Evolutionary conservation across 2,329 filamentous ascomycete genomes (phyloP).

Genomic region (Lomentospora prolificans): DNA sequence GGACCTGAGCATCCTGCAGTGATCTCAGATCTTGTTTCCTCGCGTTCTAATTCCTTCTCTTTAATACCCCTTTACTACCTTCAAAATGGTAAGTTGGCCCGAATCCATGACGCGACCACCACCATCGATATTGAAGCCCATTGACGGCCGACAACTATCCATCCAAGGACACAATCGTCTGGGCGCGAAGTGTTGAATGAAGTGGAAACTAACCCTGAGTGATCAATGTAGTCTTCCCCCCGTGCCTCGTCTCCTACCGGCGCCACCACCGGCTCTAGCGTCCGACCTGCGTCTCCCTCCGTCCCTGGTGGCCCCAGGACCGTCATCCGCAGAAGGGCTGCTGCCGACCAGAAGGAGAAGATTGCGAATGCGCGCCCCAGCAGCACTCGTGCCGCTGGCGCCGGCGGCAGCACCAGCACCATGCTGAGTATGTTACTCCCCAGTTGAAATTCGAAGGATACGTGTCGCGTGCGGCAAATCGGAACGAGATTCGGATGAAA

Average conservation of each 20-base stretch:
- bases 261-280: slow-evolving; percentile 56
- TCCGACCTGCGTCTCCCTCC: slow-evolving; percentile 76
- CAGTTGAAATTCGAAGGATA: no score
- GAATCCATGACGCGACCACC: neutral
- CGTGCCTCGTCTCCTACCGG: slow-evolving; percentile 51
- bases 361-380: slow-evolving; percentile 86
- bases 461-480: no score
- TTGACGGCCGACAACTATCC: no score
- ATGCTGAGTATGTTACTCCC: slow-evolving; percentile 70
- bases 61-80: slow-evolving; percentile 1
- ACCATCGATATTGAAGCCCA: neutral
- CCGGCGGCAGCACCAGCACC: slow-evolving; percentile 91
- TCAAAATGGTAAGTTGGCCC: slow-evolving; percentile 6
- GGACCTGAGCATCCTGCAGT: slow-evolving; percentile 6
- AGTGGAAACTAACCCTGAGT: no score
- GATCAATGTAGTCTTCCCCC: slow-evolving; percentile 50
- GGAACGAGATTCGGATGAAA: neutral
- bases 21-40: slow-evolving; percentile 3
- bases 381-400: slow-evolving; percentile 86
- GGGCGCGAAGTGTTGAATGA: no score
- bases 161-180: no score
- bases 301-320: slow-evolving; percentile 91
- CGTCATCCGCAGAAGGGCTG: slow-evolving; percentile 87
- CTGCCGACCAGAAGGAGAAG: slow-evolving; percentile 95
- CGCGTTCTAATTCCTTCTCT: neutral